Evolutionary conservation across 164 flowering plant species (phyloP), one percentile per base, ranked within the genome.

Genomic region (Akebia trifoliata): DNA sequence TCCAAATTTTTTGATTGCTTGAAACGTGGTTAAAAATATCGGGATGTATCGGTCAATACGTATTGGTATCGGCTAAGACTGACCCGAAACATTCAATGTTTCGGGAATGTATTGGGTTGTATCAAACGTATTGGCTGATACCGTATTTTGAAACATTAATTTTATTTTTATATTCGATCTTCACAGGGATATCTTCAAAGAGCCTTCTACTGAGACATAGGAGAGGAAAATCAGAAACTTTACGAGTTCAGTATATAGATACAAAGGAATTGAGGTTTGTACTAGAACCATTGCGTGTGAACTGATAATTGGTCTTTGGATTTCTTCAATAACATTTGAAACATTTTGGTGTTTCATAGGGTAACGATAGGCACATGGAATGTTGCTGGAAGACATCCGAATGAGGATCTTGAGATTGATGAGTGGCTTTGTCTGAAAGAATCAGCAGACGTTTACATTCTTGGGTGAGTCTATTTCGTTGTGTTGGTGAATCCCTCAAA

Each of bases 321-420:
- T 34, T 31, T 62, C 35, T 38, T 21, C 44, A 29, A 28, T 54
- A 53, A 40, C 36, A 40, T 34, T 51, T 10, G 22, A 26, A 26
- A 28, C 48, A 29, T 36, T 57, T 4, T 46, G 49, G 34, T 69
- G 43, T 14, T 38, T 25, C 63, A 48, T 51, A 93, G 99, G 74
- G 78, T 93, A 58, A 83, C 79, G 20, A 60, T 93, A 35, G 92
- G 90, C 34, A 78, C 96, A 59, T 93, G 99, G 99, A 93, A 93
- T 67, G 99, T 93, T 68, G 97, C 96, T 54, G 99, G 99, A 69
- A 78, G 72, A 70, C 48, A 28, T 69, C 97, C 97, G 25, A 1
- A 39, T 52, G 87, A 82, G 48, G 77, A 80, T 74, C 83, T 90
- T 57, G 82, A 90, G 31, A 80, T 93, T 58, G 96, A 87, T 58